Evolutionary conservation across 257 asterid genomes (phyloP), one percentile per base, ranked within the genome.

Genomic region (Osmanthus fragrans): DNA sequence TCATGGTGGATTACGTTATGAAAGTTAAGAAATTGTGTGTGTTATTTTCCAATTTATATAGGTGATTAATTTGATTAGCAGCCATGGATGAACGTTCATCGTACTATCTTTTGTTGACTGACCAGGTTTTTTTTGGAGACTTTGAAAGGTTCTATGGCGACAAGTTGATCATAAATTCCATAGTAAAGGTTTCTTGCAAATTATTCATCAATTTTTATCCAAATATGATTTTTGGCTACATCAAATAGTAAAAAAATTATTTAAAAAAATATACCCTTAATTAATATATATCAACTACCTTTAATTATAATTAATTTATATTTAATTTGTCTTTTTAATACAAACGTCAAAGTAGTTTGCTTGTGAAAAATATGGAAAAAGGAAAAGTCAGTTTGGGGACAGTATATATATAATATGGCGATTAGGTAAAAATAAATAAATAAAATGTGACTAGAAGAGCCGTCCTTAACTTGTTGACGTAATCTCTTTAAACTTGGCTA

Each of bases 1-100:
- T 71, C 81, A 78, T 78, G 81, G 66, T 21, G 30, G 29, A 56
- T 19, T 21, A 58, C 0, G 29, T 42, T 12, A 40, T 10, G 47
- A 11, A 10, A 2, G 10, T 40, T 4, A 40, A 40, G 49, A 10
- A 10, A 11, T 40, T 11, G 49, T 11, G 49, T 2, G 49, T 11
- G 47, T 2, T 42, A 0, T 42, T 42, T 42, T 42, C 16, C 49
- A 42, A 12, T 42, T 42, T 42, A 42, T 42, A 42, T 42, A 42
- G 16, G 49, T 42, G 15, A 23, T 8, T 15, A 19, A 51, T 19
- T 51, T 51, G 25, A 51, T 63, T 63, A 63, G 69, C 6, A 63
- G 69, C 69, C 69, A 12, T 10, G 8, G 60, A 51, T 23, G 69
- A 63, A 63, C 25, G 33, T 23, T 63, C 69, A 23, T 27, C 36